Conservation (phyloP, 2,329 filamentous ascomycete genomes). For the Colletotrichum orchidophilum region DNA sequence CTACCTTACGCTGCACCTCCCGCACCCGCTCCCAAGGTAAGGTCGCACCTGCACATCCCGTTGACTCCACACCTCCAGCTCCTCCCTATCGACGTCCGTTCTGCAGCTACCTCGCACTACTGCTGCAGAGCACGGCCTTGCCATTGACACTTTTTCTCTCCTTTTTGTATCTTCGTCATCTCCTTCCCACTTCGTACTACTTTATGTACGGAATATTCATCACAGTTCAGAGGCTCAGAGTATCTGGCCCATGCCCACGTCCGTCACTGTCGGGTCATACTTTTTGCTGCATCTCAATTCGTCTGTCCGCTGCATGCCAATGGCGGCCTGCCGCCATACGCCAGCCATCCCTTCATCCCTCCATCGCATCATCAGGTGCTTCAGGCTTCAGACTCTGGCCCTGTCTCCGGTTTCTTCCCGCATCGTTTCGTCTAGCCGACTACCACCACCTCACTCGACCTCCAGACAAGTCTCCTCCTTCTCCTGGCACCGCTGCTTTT, state of each 20-base stretch:
- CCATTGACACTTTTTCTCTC: neutral
- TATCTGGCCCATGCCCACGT: neutral
- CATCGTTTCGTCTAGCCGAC: conserved; percentile 6
- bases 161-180: conserved; percentile 5
- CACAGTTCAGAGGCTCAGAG: neutral
- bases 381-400: neutral
- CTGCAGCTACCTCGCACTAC: neutral
- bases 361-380: neutral
- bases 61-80: neutral
- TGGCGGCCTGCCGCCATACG: neutral
- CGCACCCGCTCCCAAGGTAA: neutral
- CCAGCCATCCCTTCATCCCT: neutral
- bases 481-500: neutral
- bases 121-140: conserved; percentile 14
- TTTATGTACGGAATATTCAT: too few species aligned
- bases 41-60: neutral
- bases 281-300: conserved; percentile 5
- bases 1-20: neutral
- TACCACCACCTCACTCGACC: neutral
- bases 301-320: conserved; percentile 2
- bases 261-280: conserved; percentile 10
- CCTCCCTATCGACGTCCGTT: neutral
- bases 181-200: neutral
- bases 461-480: neutral
- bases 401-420: neutral